Conservation (phyloP, 1,284 basidiomycete genomes). For the Garcileccinum viscosum region DNA sequence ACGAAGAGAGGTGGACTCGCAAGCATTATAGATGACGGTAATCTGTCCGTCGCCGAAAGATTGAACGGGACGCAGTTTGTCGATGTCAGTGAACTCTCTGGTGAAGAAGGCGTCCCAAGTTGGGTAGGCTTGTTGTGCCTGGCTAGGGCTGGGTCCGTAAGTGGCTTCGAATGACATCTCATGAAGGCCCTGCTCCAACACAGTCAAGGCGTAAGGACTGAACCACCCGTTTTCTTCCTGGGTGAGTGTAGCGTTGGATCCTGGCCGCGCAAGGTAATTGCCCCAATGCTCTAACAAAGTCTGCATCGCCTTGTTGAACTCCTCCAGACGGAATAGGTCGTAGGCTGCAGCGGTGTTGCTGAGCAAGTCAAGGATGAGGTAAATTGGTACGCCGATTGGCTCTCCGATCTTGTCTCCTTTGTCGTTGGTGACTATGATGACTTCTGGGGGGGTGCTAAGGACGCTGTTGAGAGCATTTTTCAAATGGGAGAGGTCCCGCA, state of each 20-base stretch:
- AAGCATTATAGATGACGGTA: conserved; percentile 46
- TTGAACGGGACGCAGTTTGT: neutral
- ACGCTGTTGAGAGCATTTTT: conserved; percentile 15
- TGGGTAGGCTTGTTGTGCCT: neutral
- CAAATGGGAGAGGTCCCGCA: conserved; percentile 17
- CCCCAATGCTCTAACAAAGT: conserved; percentile 8
- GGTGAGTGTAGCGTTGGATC: neutral
- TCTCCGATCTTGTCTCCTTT: conserved; percentile 19
- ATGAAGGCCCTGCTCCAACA: neutral
- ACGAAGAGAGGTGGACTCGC: conserved; percentile 53
- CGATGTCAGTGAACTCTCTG: neutral
- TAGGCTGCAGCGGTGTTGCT: conserved; percentile 27
- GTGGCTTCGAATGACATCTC: neutral
- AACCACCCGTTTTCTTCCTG: neutral
- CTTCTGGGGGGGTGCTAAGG: conserved; percentile 15
- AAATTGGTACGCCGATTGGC: conserved; percentile 27
- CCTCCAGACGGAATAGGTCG: conserved; percentile 21
- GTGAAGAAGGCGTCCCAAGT: conserved; percentile 17
- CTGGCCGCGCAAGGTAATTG: conserved; percentile 9
- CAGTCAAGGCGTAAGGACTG: neutral
- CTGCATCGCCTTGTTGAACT: conserved; percentile 32
- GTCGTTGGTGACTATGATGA: conserved; percentile 3
- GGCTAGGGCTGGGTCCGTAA: neutral
- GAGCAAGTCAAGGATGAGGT: conserved; percentile 27
- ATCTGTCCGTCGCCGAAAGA: neutral